Evolutionary conservation across 2,329 filamentous ascomycete genomes (phyloP), one percentile per base, ranked within the genome.

Genomic region (Aspergillus persii): DNA sequence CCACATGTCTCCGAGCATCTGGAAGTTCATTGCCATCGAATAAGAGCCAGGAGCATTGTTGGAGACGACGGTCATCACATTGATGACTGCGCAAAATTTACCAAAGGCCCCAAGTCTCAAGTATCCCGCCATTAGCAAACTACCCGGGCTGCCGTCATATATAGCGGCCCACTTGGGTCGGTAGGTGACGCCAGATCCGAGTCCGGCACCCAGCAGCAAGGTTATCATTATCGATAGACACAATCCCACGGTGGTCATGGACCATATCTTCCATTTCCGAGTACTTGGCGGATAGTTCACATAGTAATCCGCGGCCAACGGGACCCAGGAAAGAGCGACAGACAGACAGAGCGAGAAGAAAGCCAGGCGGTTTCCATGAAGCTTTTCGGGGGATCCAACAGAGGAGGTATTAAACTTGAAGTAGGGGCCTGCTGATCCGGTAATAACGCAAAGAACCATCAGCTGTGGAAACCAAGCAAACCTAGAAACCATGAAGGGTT

Each of bases 31-130:
- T 2, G 76, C 74, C 62, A 77, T 78, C 3, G 77, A 77, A 65
- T 81, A 81, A 1, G 76, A 74, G 3, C 75, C 74, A 1, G 78
- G 78, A 2, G 75, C 74, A 58, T 79, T 80, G 65, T 79, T 80
- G 4, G 76, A 74, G 46, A 81, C 71, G 54, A 77, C 68, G 3
- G 76, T 74, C 6, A 80, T 68, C 15, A 77, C 74, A 56, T 79
- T 70, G 56, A 80, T 69, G 57, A 78, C 74, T 9, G 73, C 73
- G 56, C 77, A 79, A 63, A 80, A 75, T 46, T 74, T 73, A 11
- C 78, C 78, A 61, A 80, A 79, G 3, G 65, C 70, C 11, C 77
- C 76, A 4, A 80, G 69, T 15, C 69, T 67, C 56, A 67, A 69
- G 64, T 75, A 80, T 5, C 66, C 74, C 12, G 72, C 74, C 61